Conservation (phyloP, 139 green algal genomes). For the Desmodesmus armatus region DNA sequence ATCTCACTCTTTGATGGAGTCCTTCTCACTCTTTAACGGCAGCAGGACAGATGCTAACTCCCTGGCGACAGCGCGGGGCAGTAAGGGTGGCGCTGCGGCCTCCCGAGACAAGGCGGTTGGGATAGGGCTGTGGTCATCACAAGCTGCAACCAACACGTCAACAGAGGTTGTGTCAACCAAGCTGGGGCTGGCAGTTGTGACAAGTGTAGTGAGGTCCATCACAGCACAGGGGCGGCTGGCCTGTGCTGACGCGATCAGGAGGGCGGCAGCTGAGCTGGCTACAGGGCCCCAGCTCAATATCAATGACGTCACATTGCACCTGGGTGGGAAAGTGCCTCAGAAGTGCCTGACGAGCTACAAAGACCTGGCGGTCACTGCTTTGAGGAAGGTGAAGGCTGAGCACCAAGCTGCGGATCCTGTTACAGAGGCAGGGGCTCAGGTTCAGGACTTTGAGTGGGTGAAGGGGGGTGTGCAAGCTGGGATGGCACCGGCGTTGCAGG, state of each 20-base stretch:
- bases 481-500: too few species aligned
- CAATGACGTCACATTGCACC: neutral
- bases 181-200: constrained; percentile 6
- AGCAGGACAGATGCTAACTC: neutral
- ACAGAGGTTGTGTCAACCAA: neutral
- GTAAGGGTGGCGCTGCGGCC: neutral
- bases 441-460: too few species aligned
- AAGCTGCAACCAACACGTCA: neutral
- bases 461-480: too few species aligned
- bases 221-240: neutral
- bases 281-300: constrained; percentile 1
- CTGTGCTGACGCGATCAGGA: constrained; percentile 21
- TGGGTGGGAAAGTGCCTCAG: neutral
- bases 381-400: too few species aligned
- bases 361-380: too few species aligned
- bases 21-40: neutral
- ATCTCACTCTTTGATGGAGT: constrained; percentile 40
- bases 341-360: constrained; percentile 11
- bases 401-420: neutral
- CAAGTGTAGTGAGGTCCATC: constrained; percentile 20
- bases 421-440: neutral
- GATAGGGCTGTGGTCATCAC: neutral
- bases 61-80: neutral
- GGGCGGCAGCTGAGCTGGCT: neutral
- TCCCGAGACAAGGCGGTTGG: constrained; percentile 5